Evolutionary conservation across 306 rosid genomes (phyloP), one percentile per base, ranked within the genome.

Genomic region (Echinosophora koreensis): DNA sequence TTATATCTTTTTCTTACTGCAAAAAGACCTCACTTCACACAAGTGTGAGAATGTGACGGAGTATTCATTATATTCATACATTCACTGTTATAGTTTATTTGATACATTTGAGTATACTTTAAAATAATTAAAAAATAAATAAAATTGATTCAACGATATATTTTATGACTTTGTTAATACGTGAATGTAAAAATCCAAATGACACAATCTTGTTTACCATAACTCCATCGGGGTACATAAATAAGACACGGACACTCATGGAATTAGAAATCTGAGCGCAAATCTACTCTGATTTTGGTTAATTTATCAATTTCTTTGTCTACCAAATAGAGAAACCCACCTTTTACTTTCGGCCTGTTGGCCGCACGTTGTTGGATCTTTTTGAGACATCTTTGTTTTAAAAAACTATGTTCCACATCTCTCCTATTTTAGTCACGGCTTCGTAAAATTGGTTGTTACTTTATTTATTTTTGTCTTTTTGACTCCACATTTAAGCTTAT

Each of bases 311-410:
- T 60, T 46, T 61, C 37, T 35, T 42, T 74, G 3, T 47, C 61
- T 30, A 32, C 62, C 12, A 61, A 67, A 68, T 39, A 12, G 6
- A 44, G 39, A 46, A 22, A 66, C 5, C 55, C 6, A 66, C 56
- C 18, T 49, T 67, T 68, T 68, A 47, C 44, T 75, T 75, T 75
- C 63, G 28, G 79, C 41, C 41, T 3, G 9, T 49, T 47, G 35
- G 51, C 15, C 63, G 51, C 72, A 37, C 67, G n/a, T 39, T 75
- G 72, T 75, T 63, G 72, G 52, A 75, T 49, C 62, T 49, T 76
- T 76, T 32, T 0, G 52, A 64, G 72, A 76, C 80, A 76, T 37
- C 12, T 62, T 49, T 75, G 32, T 75, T 63, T 63, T 63, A 51
- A 27, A 0, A 41, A 41, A 14, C 6, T 57, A 57, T 6, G 37